phyloP scores from a whole-genome alignment of 148 eudicot genomes.

The Heliamphora exappendiculata region DNA sequence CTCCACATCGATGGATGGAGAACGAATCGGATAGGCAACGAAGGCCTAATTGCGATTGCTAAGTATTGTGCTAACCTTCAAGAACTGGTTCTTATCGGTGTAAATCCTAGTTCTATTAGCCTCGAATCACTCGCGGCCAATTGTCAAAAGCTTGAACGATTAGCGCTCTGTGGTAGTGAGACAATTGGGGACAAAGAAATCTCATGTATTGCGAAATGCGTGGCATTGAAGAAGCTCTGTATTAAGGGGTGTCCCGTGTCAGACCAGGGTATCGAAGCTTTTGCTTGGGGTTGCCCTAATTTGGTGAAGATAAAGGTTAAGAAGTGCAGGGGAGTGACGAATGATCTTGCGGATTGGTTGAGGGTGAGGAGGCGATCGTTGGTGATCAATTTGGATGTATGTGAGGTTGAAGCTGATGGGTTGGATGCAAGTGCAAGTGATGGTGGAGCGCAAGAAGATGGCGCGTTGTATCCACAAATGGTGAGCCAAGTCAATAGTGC shows the following conservation, averaged over 20 bases:
- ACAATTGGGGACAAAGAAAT: constrained; percentile 70
- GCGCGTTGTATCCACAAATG: constrained; percentile 24
- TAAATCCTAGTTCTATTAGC: constrained; percentile 44
- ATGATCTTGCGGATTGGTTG: constrained; percentile 49
- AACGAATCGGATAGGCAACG: constrained; percentile 73
- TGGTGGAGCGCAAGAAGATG: constrained; percentile 57
- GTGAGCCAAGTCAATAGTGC: constrained; percentile 19
- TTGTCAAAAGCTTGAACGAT: constrained; percentile 57
- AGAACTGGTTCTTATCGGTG: constrained; percentile 69
- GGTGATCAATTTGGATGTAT: constrained; percentile 53
- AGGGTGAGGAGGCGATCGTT: constrained; percentile 42
- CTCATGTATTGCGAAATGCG: constrained; percentile 54
- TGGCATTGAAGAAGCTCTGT: constrained; percentile 70
- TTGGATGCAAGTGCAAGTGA: constrained; percentile 62
- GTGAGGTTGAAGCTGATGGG: constrained; percentile 44
- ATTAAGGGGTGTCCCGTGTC: constrained; percentile 72
- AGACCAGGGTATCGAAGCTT: constrained; percentile 53
- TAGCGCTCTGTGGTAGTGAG: constrained; percentile 76
- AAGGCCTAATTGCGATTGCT: constrained; percentile 53
- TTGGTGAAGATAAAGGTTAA: constrained; percentile 77
- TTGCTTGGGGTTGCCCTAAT: constrained; percentile 72
- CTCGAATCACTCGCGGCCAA: constrained; percentile 47
- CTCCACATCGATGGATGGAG: constrained; percentile 89
- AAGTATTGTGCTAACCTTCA: constrained; percentile 51
- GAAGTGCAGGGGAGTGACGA: constrained; percentile 66